phyloP scores from a whole-genome alignment of 768 basidiomycete species.

The Filobasidium floriforme region DNA sequence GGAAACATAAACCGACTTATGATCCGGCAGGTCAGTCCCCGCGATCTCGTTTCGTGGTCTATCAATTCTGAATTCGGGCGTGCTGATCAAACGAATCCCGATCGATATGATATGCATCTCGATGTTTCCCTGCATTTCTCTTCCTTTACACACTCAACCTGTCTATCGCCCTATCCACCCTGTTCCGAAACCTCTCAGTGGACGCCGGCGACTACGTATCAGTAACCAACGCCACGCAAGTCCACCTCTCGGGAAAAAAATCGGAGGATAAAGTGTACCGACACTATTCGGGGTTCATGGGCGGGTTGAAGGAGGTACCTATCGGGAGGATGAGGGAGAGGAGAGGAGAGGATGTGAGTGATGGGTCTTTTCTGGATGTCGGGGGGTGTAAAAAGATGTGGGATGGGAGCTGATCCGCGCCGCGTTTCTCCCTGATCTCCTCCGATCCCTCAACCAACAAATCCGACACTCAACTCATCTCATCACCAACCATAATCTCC shows the following conservation, averaged over 20 bases:
- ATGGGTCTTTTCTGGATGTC: no score
- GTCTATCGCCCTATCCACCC: background rate
- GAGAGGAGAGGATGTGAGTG: conserved; percentile 78
- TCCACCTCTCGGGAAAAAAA: conserved; percentile 85
- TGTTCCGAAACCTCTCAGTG: conserved; percentile 49
- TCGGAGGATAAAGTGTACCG: conserved; percentile 76
- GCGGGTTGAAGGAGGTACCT: conserved; percentile 83
- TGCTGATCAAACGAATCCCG: no score
- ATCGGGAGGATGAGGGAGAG: conserved; percentile 74
- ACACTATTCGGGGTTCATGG: conserved; percentile 85
- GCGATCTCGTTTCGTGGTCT: background rate
- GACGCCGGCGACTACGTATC: conserved; percentile 98
- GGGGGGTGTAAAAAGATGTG: background rate
- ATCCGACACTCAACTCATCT: background rate
- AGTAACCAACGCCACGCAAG: conserved; percentile 75
- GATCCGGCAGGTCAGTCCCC: conserved; percentile 69
- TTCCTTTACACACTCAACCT: background rate
- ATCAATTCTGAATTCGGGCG: no score
- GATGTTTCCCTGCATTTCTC: conserved; percentile 4
- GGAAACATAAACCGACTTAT: conserved; percentile 96
- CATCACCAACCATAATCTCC: background rate
- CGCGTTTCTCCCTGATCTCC: background rate
- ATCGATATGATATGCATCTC: no score
- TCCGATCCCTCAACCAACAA: background rate
- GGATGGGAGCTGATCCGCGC: conserved; percentile 2